Conservation (phyloP, 495 filamentous ascomycete species). For the Chaetomium fimeti region DNA sequence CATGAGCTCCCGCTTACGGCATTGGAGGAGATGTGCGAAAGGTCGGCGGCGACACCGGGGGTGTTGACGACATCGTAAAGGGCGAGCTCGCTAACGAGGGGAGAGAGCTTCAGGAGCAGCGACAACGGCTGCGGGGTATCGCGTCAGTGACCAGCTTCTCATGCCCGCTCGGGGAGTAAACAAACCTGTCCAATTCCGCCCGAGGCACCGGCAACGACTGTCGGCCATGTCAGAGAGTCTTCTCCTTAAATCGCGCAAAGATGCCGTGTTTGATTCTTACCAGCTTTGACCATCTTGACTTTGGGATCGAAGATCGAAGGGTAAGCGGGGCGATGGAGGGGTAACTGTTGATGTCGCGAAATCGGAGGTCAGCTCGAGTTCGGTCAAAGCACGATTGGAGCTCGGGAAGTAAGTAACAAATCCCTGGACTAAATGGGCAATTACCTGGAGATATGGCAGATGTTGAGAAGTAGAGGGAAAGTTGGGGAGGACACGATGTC, state of each 20-base stretch:
- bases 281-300: constrained; percentile 83
- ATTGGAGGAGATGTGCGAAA: constrained; percentile 92
- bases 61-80: constrained; percentile 99
- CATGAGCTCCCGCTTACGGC: constrained; percentile 62
- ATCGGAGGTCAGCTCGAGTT: constrained; percentile 19
- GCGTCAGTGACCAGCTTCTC: constrained; percentile 12
- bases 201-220: constrained; percentile 92
- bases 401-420: neutral
- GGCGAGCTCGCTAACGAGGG: constrained; percentile 83
- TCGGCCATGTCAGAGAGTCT: constrained; percentile 34
- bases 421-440: neutral
- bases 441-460: constrained; percentile 10
- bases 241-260: constrained; percentile 18
- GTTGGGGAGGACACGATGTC: constrained; percentile 17
- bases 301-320: constrained; percentile 17
- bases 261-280: constrained; percentile 46
- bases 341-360: constrained; percentile 14
- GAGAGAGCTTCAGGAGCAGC: constrained; percentile 84
- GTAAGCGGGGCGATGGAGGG: constrained; percentile 28
- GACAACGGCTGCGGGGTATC: constrained; percentile 73
- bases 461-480: neutral
- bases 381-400: neutral
- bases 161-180: neutral
- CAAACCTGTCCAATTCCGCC: constrained; percentile 97
- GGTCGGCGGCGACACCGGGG: constrained; percentile 89